phyloP scores from a whole-genome alignment of 1,284 basidiomycete species.

The Trametes sp. region DNA sequence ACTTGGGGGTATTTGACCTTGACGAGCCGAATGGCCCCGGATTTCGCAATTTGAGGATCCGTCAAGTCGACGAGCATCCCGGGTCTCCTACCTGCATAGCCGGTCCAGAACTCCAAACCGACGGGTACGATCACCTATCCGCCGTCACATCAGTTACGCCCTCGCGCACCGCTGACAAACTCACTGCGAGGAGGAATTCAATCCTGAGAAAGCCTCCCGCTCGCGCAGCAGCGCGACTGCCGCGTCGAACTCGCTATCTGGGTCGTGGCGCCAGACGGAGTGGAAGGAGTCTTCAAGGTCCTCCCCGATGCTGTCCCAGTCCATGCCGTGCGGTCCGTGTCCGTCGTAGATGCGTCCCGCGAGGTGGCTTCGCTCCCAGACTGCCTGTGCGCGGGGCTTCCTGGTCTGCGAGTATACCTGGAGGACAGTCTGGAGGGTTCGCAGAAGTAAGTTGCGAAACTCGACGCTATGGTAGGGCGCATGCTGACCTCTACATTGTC shows the following conservation, averaged over 20 bases:
- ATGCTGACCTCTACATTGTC: slow-evolving; percentile 54
- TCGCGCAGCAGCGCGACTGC: slow-evolving; percentile 43
- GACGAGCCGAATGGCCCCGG: too few relatives aligned
- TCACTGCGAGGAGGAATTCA: not conserved
- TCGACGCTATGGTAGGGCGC: too few relatives aligned
- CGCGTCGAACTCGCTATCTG: slow-evolving; percentile 46
- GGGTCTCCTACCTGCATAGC: too few relatives aligned
- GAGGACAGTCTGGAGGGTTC: slow-evolving; percentile 47
- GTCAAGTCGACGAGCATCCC: too few relatives aligned
- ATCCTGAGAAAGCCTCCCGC: slow-evolving; percentile 19
- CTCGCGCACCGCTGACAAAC: not conserved
- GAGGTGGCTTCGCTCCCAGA: slow-evolving; percentile 48
- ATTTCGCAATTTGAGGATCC: too few relatives aligned
- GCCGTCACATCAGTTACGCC: not conserved
- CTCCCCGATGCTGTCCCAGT: slow-evolving; percentile 32
- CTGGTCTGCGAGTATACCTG: slow-evolving; percentile 53
- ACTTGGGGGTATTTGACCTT: too few relatives aligned
- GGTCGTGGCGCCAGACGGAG: slow-evolving; percentile 58
- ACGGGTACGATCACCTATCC: too few relatives aligned
- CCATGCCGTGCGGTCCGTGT: slow-evolving; percentile 32
- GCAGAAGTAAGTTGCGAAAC: not conserved
- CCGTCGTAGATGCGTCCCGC: slow-evolving; percentile 47
- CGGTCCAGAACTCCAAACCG: too few relatives aligned
- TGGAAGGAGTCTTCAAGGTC: slow-evolving; percentile 52
- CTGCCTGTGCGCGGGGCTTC: slow-evolving; percentile 56